phyloP scores from a whole-genome alignment of 768 basidiomycete genomes.

The Psilocybe cyanescens region DNA sequence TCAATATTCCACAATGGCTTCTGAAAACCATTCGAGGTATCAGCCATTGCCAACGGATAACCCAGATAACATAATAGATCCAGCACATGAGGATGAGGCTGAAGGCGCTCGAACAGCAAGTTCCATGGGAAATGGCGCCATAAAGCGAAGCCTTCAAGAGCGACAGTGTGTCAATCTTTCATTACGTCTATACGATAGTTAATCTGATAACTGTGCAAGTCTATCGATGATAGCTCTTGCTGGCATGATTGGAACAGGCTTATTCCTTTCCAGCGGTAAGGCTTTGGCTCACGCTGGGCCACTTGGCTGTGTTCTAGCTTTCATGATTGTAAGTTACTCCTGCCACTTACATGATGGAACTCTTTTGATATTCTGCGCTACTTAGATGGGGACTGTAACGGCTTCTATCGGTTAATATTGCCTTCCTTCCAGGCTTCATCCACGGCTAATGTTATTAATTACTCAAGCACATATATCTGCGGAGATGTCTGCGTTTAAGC shows the following conservation, averaged over 20 bases:
- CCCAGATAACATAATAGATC: not conserved
- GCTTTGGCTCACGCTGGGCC: conserved; percentile 57
- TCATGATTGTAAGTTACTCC: conserved; percentile 36
- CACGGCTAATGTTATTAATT: not conserved
- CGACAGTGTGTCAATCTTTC: conserved; percentile 28
- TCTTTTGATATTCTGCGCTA: not conserved
- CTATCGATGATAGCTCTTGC: conserved; percentile 35
- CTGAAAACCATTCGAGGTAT: conserved; percentile 12
- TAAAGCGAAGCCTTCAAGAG: conserved; percentile 29
- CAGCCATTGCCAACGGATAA: conserved; percentile 17
- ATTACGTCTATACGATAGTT: not conserved
- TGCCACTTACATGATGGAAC: not conserved
- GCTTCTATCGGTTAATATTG: conserved; percentile 29
- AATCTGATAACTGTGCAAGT: conserved; percentile 13
- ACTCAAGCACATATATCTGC: conserved; percentile 34
- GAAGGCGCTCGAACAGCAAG: not conserved
- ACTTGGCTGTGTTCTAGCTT: conserved; percentile 51
- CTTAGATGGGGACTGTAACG: conserved; percentile 35
- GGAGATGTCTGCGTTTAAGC: conserved; percentile 65
- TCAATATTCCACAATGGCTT: not conserved
- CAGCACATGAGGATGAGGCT: no score
- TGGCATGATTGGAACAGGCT: conserved; percentile 54
- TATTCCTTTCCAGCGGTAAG: conserved; percentile 57
- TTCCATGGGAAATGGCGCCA: conserved; percentile 21
- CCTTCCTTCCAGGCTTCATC: not conserved